These are phyloP conservation scores for Auxenochlorella protothecoides DNA, from an alignment of 139 green algal species.

Conservation along the genomic window DNA sequence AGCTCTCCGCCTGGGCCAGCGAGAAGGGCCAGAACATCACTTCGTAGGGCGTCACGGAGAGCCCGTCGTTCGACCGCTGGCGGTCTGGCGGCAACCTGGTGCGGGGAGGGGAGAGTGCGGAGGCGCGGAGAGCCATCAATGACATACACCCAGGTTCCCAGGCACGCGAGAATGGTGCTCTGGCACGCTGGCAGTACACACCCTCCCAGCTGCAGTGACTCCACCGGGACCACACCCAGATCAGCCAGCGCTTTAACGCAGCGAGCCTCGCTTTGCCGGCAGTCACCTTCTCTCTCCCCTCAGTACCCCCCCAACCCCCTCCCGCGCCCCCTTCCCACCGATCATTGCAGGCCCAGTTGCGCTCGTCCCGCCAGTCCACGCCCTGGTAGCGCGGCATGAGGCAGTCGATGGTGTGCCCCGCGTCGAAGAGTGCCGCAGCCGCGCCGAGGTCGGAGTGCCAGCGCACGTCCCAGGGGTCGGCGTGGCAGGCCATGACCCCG, in stretches of 20 bases:
- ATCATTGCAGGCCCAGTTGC: conserved; percentile 9
- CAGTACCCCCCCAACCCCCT: too few relatives aligned
- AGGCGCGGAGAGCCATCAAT: too few relatives aligned
- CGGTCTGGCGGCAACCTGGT: background rate
- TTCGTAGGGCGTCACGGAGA: background rate
- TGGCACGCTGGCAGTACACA: too few relatives aligned
- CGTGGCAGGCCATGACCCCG: background rate
- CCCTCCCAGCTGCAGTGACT: too few relatives aligned
- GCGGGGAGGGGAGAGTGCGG: too few relatives aligned
- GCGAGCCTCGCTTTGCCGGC: too few relatives aligned
- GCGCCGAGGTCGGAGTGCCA: conserved; percentile 17
- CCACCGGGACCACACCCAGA: too few relatives aligned
- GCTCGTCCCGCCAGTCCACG: conserved; percentile 12
- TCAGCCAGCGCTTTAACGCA: too few relatives aligned
- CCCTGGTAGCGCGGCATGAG: conserved; percentile 8
- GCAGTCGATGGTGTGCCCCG: conserved; percentile 13
- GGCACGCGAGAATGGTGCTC: too few relatives aligned
- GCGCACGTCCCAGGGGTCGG: background rate
- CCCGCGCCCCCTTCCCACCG: background rate
- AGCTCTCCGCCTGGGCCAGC: background rate
- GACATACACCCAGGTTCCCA: too few relatives aligned
- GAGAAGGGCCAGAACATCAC: background rate
- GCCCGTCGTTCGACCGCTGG: background rate
- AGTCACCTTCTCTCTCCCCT: too few relatives aligned
- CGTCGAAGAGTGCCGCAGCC: conserved; percentile 14